Base-by-base conservation (phyloP, 352 stramenopile species). In the Globisporangium alternatum region DNA sequence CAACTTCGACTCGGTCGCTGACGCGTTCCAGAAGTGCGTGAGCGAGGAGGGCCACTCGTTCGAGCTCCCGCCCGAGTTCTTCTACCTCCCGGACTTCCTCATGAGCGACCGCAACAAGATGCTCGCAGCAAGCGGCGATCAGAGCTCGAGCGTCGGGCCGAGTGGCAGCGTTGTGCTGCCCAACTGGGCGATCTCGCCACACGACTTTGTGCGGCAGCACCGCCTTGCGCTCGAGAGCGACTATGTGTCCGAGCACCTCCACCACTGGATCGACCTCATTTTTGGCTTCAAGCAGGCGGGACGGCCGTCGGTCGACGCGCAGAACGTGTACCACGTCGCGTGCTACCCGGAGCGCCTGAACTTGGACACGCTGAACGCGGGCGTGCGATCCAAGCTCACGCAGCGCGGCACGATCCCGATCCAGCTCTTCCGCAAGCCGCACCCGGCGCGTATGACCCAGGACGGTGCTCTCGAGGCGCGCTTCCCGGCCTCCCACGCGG, bases 201-300 rank as follows among this genome's bases (percentile, higher is more conserved):
- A 98, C 64, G 86, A 98, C 53, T 99, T 99, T 68, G 93, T 99
- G 25, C 87, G 90, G 22, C 88, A 99, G 53, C 97, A 97, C 72
- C 92, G 94, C 10, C 67, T 98, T 59, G 97, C 98, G 10, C 86
- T 99, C 28, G 98, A 99, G 76, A 99, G 93, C 72, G 97, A 99
- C 49, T 97, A 97, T 68, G 97, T 99, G 1, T 99, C 96, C 44
- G 88, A 78, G 60, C 89, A 99, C 66, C 84, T 99, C 21, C 97
- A 99, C 72, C 78, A 95, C 72, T 99, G 98, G 98, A 98, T 99
- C 37, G 98, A 99, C 81, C 84, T 99, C 30, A 90, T 99, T 30
- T 99, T 99, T 78, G 98, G 98, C 0, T 98, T 87, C 77, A 98
- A 99, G 59, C 98, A 99, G 69, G 74, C 79, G 49, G 96, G 97